A percentile compares a stretch with the other conserved stretches of the same genome.
Conservation (phyloP, 129 eudicot genomes). For the Solidago caesia region DNA sequence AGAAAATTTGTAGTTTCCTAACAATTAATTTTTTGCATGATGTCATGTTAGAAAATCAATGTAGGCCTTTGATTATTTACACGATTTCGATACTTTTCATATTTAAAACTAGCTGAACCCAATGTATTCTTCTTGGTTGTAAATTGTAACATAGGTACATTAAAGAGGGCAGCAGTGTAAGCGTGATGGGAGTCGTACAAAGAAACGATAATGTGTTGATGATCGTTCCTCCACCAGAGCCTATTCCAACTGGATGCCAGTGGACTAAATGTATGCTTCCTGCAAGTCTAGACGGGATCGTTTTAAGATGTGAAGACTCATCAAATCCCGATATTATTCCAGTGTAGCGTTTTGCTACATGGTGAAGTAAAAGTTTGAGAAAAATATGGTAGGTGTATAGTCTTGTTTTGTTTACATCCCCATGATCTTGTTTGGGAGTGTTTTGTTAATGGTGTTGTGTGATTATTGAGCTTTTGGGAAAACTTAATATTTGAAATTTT, state of each 20-base stretch:
- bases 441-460: slow-evolving; percentile 24
- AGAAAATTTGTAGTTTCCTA: no score
- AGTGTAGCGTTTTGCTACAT: slow-evolving; percentile 39
- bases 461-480: slow-evolving; percentile 4
- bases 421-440: slow-evolving; percentile 37
- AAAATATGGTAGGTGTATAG: slow-evolving; percentile 34
- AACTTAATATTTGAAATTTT: slow-evolving; percentile 10
- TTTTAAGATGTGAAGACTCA: slow-evolving; percentile 64
- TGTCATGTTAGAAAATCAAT: no score
- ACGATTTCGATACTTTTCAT: neutral
- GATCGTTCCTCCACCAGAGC: slow-evolving; percentile 75
- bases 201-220: slow-evolving; percentile 64
- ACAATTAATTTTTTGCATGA: no score
- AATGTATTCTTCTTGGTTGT: neutral
- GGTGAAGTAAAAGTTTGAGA: slow-evolving; percentile 12
- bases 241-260: slow-evolving; percentile 57
- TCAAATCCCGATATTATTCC: slow-evolving; percentile 68
- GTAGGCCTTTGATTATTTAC: neutral
- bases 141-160: slow-evolving; percentile 48
- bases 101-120: neutral
- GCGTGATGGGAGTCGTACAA: slow-evolving; percentile 71
- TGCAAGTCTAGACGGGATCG: slow-evolving; percentile 59
- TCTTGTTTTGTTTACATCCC: slow-evolving; percentile 35
- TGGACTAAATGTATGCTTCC: slow-evolving; percentile 69
- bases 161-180: slow-evolving; percentile 73